Base-by-base conservation (phyloP, 495 filamentous ascomycete genomes). In the Penicillium chermesinum region DNA sequence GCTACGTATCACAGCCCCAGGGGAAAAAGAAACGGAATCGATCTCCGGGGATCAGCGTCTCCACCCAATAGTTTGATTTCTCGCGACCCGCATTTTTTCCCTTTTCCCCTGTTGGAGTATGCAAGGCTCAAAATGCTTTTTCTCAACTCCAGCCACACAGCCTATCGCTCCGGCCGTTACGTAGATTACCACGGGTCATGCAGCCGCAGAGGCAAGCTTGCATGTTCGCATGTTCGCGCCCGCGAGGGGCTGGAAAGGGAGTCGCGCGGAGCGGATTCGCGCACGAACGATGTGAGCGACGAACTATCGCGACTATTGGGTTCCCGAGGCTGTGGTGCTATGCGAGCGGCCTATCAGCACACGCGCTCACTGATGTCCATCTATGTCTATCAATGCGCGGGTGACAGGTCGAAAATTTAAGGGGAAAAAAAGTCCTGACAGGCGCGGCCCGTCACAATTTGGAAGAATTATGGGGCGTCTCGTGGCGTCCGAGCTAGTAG, bases 371-470 rank as follows among this genome's bases (percentile, higher is more conserved):
- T 42, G 49, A 50, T 14, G 46, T 41, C 36, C 30, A 54, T 53
- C 46, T 52, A 50, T 46, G 42, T n/a, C 34, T 30, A 49, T 50
- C 47, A 40, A 22, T 30, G 46, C 49, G 35, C 25, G 42, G 50
- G 33, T 67, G 66, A 70, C 61, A 67, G 57, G 57, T 70, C 62
- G 12, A 53, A 62, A 57, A 54, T 8, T 39, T 44, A 50, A 49
- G 38, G 25, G 25, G n/a, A 38, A 38, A 7, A 20, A 18, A 20
- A 40, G 17, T 12, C 38, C 15, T 16, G 30, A 25, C 14, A 30
- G 25, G 25, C 4, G 25, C 25, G 25, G 25, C 25, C 38, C 41
- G 32, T 40, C 44, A 43, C 50, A n/a, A n/a, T n/a, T n/a, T n/a
- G n/a, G n/a, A n/a, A n/a, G n/a, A n/a, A n/a, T 10, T 30, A 30